Conservation (phyloP, 805 yeast genomes). For the Schizosaccharomyces lindneri region DNA sequence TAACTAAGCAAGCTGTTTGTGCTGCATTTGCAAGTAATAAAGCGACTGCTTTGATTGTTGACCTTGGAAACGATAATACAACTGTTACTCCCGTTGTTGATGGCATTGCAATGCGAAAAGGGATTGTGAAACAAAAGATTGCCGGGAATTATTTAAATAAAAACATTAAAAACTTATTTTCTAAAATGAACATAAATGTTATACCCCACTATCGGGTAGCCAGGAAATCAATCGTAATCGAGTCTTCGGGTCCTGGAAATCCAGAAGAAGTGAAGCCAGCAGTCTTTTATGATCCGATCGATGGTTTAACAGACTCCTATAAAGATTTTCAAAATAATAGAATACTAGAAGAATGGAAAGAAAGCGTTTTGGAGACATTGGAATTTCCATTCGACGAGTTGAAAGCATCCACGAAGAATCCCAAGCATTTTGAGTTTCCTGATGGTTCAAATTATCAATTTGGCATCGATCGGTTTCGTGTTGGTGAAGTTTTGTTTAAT, state of each 20-base stretch:
- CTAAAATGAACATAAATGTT: neutral
- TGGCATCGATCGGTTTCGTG: slow-evolving; percentile 26
- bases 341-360: slow-evolving; percentile 27
- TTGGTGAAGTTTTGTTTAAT: slow-evolving; percentile 41
- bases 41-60: slow-evolving; percentile 55
- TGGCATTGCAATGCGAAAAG: slow-evolving; percentile 10
- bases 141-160: neutral
- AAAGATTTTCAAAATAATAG: slow-evolving; percentile 7
- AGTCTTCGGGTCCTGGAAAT: neutral
- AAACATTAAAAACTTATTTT: neutral
- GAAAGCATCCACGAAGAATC: slow-evolving; percentile 4
- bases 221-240: neutral
- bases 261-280: neutral
- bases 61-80: slow-evolving; percentile 46
- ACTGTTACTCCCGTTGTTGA: slow-evolving; percentile 43
- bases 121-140: neutral
- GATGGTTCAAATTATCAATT: slow-evolving; percentile 25
- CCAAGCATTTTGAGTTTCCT: slow-evolving; percentile 29
- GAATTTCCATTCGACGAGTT: slow-evolving; percentile 13
- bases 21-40: slow-evolving; percentile 47
- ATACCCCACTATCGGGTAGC: neutral
- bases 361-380: slow-evolving; percentile 14
- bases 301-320: neutral
- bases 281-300: neutral
- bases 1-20: slow-evolving; percentile 55